Evolutionary conservation across 2,329 filamentous ascomycete genomes (phyloP).

Genomic region (Xylaria sp.): DNA sequence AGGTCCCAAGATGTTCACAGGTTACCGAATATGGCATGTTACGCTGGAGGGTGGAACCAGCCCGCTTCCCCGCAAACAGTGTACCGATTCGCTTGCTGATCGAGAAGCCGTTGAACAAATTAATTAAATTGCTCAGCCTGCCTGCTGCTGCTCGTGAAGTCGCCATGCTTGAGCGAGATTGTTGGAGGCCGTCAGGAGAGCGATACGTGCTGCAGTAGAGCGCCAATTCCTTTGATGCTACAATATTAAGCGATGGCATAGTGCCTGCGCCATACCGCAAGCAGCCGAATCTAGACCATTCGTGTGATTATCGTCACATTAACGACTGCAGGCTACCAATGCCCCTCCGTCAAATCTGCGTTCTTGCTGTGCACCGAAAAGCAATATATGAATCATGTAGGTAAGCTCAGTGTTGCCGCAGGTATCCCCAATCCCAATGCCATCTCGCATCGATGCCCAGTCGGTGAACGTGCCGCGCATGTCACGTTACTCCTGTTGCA

Average conservation of each 20-base stretch:
- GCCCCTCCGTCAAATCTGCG: neutral
- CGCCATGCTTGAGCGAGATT: constrained; percentile 6
- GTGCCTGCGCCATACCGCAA: constrained; percentile 13
- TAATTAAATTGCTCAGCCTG: constrained; percentile 3
- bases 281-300: constrained; percentile 21
- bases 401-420: neutral
- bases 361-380: constrained; percentile 6
- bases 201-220: constrained; percentile 1
- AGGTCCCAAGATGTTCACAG: neutral
- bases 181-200: constrained; percentile 1
- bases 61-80: constrained; percentile 15
- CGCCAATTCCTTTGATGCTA: neutral
- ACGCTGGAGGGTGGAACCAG: constrained; percentile 19
- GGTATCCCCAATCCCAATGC: neutral
- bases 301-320: neutral
- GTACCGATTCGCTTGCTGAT: neutral
- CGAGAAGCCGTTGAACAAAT: neutral
- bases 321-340: neutral
- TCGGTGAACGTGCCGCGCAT: constrained; percentile 1
- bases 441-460: neutral
- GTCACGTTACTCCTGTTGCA: constrained; percentile 25
- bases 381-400: constrained; percentile 4
- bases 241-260: constrained; percentile 8
- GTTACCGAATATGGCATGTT: constrained; percentile 23
- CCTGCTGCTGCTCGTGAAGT: neutral